phyloP scores from a whole-genome alignment of 2,329 filamentous ascomycete species.

The Xenosphaeropsis pyriputrescens region DNA sequence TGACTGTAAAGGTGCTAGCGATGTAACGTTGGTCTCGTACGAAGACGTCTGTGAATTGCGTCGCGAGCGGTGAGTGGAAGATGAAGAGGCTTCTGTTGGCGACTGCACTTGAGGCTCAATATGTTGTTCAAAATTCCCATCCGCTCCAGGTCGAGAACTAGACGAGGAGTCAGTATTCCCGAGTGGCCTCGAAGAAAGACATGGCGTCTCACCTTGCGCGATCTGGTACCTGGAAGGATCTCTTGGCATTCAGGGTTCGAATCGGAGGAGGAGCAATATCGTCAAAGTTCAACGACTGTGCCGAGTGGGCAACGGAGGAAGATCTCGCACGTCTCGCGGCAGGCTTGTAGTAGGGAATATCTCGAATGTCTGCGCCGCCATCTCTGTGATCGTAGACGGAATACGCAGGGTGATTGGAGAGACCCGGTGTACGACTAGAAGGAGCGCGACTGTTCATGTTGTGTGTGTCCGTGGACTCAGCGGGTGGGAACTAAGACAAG shows the following conservation, averaged over 20 bases:
- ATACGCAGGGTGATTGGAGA: not conserved
- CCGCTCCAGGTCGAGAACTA: not conserved
- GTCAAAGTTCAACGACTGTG: not conserved
- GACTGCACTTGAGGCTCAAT: not conserved
- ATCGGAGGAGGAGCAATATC: not conserved
- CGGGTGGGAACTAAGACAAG: not conserved
- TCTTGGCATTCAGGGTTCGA: not conserved
- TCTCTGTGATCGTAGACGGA: not conserved
- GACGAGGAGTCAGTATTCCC: not conserved
- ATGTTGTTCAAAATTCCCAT: not conserved
- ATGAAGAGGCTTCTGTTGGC: not conserved
- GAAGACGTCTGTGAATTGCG: slow-evolving; percentile 8
- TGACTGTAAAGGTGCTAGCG: slow-evolving; percentile 14
- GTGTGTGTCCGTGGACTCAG: not conserved
- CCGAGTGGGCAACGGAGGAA: not conserved
- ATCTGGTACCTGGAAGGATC: not conserved
- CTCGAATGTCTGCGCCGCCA: slow-evolving; percentile 9
- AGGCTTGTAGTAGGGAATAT: slow-evolving; percentile 11
- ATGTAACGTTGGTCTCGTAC: slow-evolving; percentile 13
- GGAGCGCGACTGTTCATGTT: not conserved
- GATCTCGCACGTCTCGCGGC: not conserved
- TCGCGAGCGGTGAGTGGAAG: slow-evolving; percentile 4
- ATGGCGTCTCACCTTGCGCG: not conserved
- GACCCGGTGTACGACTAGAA: not conserved
- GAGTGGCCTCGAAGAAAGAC: not conserved